Conservation (phyloP, 306 rosid species). For the Castanea crenata region DNA sequence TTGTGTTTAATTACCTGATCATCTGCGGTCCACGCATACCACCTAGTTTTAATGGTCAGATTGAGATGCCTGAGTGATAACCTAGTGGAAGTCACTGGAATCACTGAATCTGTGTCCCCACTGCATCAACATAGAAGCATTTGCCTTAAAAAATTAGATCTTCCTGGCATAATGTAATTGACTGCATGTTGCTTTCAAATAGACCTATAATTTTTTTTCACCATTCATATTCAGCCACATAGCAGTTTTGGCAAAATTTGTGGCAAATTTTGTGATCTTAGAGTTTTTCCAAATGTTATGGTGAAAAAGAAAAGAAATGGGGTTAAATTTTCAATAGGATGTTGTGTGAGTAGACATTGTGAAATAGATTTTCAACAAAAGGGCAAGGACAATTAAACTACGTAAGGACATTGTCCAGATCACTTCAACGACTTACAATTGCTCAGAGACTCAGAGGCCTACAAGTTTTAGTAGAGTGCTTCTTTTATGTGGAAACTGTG, state of each 20-base stretch:
- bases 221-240: no score
- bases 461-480: no score
- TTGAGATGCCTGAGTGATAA: constrained; percentile 74
- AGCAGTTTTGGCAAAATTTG: no score
- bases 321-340: neutral
- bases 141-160: neutral
- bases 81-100: constrained; percentile 83
- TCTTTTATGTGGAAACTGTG: no score
- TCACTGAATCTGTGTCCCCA: constrained; percentile 89
- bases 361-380: neutral
- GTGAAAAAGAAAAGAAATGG: neutral
- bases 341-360: neutral
- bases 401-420: no score
- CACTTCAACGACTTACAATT: no score
- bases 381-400: no score
- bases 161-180: neutral
- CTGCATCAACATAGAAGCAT: constrained; percentile 34
- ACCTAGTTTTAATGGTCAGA: constrained; percentile 55
- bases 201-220: no score
- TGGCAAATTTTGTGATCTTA: no score
- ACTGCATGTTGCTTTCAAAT: neutral
- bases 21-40: constrained; percentile 80
- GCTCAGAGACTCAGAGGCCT: no score
- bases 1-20: constrained; percentile 44
- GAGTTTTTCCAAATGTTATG: no score